Evolutionary conservation across 805 yeast species (phyloP), one percentile per base, ranked within the genome.

Genomic region (Candida xiaguanensis): DNA sequence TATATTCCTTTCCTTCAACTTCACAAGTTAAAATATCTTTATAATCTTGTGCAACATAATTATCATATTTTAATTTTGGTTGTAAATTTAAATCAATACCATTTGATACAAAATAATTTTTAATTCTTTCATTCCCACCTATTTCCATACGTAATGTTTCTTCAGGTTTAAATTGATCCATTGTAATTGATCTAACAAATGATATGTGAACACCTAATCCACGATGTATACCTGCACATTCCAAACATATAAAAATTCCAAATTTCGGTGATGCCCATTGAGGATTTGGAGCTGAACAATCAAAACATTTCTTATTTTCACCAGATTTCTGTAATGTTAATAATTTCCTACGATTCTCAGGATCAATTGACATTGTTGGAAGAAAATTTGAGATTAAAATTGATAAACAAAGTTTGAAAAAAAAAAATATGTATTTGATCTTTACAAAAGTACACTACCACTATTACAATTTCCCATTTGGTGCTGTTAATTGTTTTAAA

Each of bases 251-350:
- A 64, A 90, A 93, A 44, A 93, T 85, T 44, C 99, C 99, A 65
- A 91, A 89, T 63, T 93, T 93, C 26, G 98, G 98, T 11, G 96
- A 88, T 2, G 98, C 97, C 99, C 99, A 93, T 62, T 93, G 99
- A 8, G 99, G 99, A 59, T 90, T 91, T 43, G 95, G 96, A 1
- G 97, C 95, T 27, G 70, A 74, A 64, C 99, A 93, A 61, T 93
- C 99, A 61, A 88, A 84, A 64, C 99, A 93, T 60, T 78, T 82
- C 67, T 84, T 88, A 43, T 59, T 59, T 11, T 71, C 82, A 19
- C 91, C 95, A 34, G 71, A 70, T 58, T 88, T 88, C 56, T 91
- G 98, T 44, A 91, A 66, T 31, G 80, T 80, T 49, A 68, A 56
- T 29, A 86, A 71, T 58, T 83, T 80, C 57, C 96, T 80, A 61